Conservation (phyloP, 1,139 yeast genomes). For the Suhomyces bokatorum region DNA sequence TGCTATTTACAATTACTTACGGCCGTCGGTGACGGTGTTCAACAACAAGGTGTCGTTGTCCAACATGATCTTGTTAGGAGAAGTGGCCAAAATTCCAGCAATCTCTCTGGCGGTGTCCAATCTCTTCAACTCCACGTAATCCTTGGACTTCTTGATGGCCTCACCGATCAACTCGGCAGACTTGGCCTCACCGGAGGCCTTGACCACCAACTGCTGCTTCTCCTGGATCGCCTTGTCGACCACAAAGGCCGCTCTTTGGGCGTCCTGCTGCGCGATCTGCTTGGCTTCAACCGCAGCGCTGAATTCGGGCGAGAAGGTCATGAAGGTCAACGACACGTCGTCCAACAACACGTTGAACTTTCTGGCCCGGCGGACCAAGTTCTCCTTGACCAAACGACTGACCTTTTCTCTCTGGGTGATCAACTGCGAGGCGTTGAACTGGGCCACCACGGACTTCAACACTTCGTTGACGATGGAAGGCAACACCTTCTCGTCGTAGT, state of each 20-base stretch:
- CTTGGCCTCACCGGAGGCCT: conserved; percentile 98
- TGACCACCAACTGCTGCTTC: conserved; percentile 93
- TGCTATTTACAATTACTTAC: conserved; percentile 28
- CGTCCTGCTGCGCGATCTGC: conserved; percentile 99
- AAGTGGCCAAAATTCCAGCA: conserved; percentile 77
- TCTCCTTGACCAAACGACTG: conserved; percentile 86
- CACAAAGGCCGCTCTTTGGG: conserved; percentile 95
- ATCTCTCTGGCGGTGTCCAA: conserved; percentile 97
- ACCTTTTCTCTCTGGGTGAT: conserved; percentile 98
- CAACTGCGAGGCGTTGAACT: conserved; percentile 95
- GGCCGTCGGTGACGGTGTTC: conserved; percentile 77
- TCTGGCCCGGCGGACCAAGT: conserved; percentile 85
- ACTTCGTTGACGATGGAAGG: conserved; percentile 98
- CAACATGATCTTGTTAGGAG: conserved; percentile 88
- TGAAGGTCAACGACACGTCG: conserved; percentile 92
- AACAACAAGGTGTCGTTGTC: conserved; percentile 90
- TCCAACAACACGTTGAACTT: conserved; percentile 86
- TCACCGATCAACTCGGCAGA: conserved; percentile 99
- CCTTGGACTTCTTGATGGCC: conserved; percentile 93
- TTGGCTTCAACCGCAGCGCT: conserved; percentile 98
- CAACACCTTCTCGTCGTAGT: conserved; percentile 93
- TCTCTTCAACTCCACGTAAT: conserved; percentile 94
- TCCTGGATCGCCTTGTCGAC: conserved; percentile 98
- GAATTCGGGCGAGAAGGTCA: conserved; percentile 98
- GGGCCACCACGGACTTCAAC: conserved; percentile 94